These are phyloP conservation scores for Beauveria caledonica DNA, from an alignment of 2,329 filamentous ascomycete species.

Conservation along the genomic window DNA sequence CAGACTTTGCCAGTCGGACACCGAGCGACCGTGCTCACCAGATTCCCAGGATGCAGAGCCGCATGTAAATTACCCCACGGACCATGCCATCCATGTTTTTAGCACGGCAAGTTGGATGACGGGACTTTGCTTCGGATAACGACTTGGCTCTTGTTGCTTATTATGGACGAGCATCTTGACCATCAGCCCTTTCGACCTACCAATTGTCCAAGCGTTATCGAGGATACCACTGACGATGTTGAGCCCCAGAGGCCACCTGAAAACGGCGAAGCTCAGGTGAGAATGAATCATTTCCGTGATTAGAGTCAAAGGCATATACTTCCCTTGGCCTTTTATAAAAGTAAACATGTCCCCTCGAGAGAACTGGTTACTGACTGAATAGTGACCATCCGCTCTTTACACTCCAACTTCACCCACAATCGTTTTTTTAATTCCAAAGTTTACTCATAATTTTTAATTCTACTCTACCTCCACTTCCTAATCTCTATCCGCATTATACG, in stretches of 20 bases:
- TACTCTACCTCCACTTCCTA: no score
- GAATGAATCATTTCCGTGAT: background rate
- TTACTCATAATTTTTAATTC: background rate
- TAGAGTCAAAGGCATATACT: no score
- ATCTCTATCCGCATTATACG: no score
- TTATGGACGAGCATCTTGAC: background rate
- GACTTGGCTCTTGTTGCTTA: background rate
- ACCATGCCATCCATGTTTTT: no score
- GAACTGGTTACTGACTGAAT: background rate
- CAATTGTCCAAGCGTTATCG: background rate
- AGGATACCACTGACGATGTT: background rate
- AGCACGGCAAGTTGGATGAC: no score
- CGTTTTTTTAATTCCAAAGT: background rate
- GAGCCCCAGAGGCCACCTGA: background rate
- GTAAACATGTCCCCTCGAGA: background rate
- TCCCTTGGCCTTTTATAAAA: background rate
- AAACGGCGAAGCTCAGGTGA: background rate
- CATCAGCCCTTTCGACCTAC: background rate
- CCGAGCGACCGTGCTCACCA: background rate
- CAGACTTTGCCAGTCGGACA: background rate
- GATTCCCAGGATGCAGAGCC: background rate
- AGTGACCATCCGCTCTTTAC: background rate
- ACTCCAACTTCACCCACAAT: background rate
- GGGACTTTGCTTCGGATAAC: no score
- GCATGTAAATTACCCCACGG: constrained; percentile 1